phyloP scores from a whole-genome alignment of 208 protist genomes.

The Kentomonas sorsogonicus region DNA sequence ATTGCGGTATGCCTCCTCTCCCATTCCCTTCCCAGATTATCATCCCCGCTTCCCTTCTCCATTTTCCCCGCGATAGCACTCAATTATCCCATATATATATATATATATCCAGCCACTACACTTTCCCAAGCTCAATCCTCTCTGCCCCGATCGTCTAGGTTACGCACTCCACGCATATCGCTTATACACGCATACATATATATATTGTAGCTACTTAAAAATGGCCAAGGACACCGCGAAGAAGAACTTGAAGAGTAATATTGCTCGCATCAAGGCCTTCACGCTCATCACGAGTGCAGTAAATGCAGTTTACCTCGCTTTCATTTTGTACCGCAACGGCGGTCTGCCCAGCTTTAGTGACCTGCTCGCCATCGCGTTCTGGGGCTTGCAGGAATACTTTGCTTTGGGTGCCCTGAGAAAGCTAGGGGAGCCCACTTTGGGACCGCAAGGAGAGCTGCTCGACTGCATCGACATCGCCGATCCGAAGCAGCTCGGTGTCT shows the following conservation, averaged over 20 bases:
- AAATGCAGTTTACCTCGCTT: constrained; percentile 53
- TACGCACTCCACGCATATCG: no score
- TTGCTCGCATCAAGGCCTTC: constrained; percentile 64
- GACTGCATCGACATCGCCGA: constrained; percentile 74
- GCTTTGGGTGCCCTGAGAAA: constrained; percentile 42
- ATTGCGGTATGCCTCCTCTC: no score
- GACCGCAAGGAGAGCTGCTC: constrained; percentile 48
- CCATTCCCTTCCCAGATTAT: no score
- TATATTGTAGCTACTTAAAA: not conserved
- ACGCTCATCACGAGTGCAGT: constrained; percentile 50
- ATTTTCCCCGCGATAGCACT: no score
- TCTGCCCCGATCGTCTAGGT: no score
- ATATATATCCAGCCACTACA: no score
- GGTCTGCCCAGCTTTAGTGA: constrained; percentile 45
- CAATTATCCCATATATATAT: no score
- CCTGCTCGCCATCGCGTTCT: constrained; percentile 64
- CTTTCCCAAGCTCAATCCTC: no score
- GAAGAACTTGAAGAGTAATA: constrained; percentile 70
- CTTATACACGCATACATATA: no score
- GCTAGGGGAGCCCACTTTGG: constrained; percentile 45
- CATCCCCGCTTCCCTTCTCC: no score
- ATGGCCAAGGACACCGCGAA: constrained; percentile 89
- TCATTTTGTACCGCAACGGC: constrained; percentile 57
- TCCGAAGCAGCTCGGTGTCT: constrained; percentile 71
- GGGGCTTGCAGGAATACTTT: constrained; percentile 69